phyloP scores from a whole-genome alignment of 306 rosid genomes.

The Psophocarpus tetragonolobus region DNA sequence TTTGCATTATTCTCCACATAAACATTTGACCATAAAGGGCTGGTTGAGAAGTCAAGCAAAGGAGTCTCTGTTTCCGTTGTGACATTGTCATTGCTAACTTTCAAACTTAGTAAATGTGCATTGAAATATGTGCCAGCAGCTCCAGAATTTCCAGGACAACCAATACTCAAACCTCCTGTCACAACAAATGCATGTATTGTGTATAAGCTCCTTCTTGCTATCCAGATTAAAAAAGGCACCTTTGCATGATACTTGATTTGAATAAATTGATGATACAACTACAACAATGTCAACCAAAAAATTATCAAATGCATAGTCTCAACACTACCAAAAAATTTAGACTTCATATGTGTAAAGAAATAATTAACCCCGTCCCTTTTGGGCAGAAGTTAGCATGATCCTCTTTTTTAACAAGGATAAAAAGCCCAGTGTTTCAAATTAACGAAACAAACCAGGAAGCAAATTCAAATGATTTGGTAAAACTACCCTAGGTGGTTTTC shows the following conservation, averaged over 20 bases:
- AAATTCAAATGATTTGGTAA: not conserved
- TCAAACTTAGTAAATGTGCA: constrained; percentile 83
- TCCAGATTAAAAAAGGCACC: not conserved
- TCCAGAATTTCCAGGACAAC: constrained; percentile 92
- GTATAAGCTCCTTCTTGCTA: constrained; percentile 26
- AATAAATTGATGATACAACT: constrained; percentile 14
- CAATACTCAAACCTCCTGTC: constrained; percentile 90
- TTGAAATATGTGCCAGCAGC: constrained; percentile 98
- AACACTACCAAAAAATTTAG: constrained; percentile 14
- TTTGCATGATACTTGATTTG: constrained; percentile 14
- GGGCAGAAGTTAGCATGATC: constrained; percentile 8
- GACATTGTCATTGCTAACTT: constrained; percentile 90
- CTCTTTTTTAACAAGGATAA: not conserved
- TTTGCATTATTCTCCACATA: constrained; percentile 95
- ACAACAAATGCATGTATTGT: constrained; percentile 38
- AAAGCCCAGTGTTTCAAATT: not conserved
- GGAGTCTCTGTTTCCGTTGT: constrained; percentile 98
- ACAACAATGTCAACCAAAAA: constrained; percentile 25
- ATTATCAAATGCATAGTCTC: constrained; percentile 11
- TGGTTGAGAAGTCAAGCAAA: constrained; percentile 92
- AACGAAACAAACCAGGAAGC: constrained; percentile 1
- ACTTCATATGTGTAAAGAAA: not conserved
- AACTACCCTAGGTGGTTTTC: not conserved
- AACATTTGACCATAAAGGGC: constrained; percentile 93
- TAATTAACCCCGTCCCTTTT: not conserved